Base-by-base conservation (phyloP, 495 filamentous ascomycete genomes). In the Baudoinia panamericana region DNA sequence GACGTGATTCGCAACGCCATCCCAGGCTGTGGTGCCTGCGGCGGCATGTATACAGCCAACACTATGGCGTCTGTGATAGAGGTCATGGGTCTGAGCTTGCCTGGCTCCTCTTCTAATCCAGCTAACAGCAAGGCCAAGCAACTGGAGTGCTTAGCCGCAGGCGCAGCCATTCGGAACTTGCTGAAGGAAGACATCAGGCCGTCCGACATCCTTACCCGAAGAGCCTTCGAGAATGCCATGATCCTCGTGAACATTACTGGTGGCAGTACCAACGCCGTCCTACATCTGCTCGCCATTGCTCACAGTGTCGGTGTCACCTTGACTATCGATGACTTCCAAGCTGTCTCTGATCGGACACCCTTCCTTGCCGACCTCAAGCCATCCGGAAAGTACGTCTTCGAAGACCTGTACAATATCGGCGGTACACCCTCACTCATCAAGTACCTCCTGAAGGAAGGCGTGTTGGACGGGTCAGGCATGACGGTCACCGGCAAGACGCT, bases 41-140 rank as follows among this genome's bases (percentile, higher is more conserved):
- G 90, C 55, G 90, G 90, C 45, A 97, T 97, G 90, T 97, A 97
- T 67, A 97, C 90, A 13, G 90, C 90, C 39, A 97, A 97, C 70
- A 97, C 90, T 35, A 93, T 97, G 86, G 90, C 90, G 31, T 80
- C 80, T 4, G 87, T 87, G n/a, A 92, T 95, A 48, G 90, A 97
- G 63, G 74, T 78, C 25, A 84, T 97, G 72, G 90, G 90, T 39
- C 87, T 97, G 81, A 84, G 84, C 3, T 71, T 97, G 21, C 84
- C 90, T 10, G 90, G 92, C 4, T 93, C 85, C 20, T 93, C 84
- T 12, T 88, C 85, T 50, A 86, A 82, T 61, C 85, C 88, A 16
- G 90, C 90, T 36, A 84, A 88, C 54, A 86, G 84, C 30, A 68
- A 76, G 46, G 78, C 71, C 53, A 97, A 97, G 68, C 67, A 80